Evolutionary conservation across 768 basidiomycete species (phyloP).

Genomic region (Cyclocybe cylindracea): DNA sequence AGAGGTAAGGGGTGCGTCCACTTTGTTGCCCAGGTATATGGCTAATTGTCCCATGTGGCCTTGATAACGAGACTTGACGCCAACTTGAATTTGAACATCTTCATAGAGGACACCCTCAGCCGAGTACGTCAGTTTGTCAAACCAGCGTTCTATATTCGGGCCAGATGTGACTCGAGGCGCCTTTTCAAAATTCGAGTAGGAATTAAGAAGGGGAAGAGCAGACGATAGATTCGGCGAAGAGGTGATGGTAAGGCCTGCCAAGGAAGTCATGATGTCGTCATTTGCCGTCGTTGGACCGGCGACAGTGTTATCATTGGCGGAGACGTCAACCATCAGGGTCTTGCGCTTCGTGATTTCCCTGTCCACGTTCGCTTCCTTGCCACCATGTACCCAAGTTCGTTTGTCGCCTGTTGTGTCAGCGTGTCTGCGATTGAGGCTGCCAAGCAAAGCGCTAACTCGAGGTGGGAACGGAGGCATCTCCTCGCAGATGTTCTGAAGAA

Average conservation of each 20-base stretch:
- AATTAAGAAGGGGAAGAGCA: constrained; percentile 12
- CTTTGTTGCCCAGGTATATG: constrained; percentile 95
- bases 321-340: constrained; percentile 35
- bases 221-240: constrained; percentile 18
- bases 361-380: constrained; percentile 89
- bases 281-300: constrained; percentile 17
- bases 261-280: constrained; percentile 64
- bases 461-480: constrained; percentile 99
- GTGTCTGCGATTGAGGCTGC: constrained; percentile 84
- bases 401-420: constrained; percentile 89
- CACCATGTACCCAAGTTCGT: constrained; percentile 92
- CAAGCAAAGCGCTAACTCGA: constrained; percentile 87
- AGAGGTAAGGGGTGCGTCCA: constrained; percentile 83
- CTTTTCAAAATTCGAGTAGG: constrained; percentile 29
- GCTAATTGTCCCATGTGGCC: constrained; percentile 93
- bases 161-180: constrained; percentile 61
- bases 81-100: constrained; percentile 93
- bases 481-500: constrained; percentile 93
- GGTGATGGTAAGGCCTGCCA: constrained; percentile 74
- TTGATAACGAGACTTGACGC: constrained; percentile 95
- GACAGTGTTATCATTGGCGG: constrained; percentile 38
- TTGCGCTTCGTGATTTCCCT: constrained; percentile 63
- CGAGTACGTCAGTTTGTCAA: constrained; percentile 76
- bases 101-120: constrained; percentile 93
- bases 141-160: constrained; percentile 87